Percentiles rank a stretch among this genome's conserved stretches.
Evolutionary conservation across 257 asterid genomes (phyloP).

Genomic region (Primulina eburnea): DNA sequence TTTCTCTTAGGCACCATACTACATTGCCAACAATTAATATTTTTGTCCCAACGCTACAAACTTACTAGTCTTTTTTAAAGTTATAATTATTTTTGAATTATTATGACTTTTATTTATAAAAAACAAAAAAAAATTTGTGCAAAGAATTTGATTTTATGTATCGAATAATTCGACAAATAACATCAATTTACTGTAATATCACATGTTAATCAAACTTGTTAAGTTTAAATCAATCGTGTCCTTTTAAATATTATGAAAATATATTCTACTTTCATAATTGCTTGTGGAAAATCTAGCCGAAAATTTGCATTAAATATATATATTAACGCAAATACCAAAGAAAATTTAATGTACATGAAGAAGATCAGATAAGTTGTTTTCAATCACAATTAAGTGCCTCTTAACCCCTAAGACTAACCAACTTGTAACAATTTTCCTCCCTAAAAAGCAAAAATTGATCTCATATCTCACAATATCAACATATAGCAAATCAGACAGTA

Average conservation of each 20-base stretch:
- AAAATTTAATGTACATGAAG: constrained; percentile 1
- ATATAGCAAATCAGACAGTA: background rate
- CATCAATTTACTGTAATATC: no score
- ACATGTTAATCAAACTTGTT: no score
- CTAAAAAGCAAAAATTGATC: no score
- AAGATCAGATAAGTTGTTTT: background rate
- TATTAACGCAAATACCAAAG: background rate
- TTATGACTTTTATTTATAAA: no score
- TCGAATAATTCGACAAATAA: no score
- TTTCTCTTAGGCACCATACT: background rate
- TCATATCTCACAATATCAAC: background rate
- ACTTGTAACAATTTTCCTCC: background rate
- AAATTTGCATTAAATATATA: no score
- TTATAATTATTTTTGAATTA: no score
- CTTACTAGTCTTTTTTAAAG: no score
- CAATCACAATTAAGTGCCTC: constrained; percentile 4
- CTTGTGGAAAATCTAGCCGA: background rate
- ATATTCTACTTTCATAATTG: background rate
- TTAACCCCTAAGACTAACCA: background rate
- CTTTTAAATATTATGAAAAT: background rate
- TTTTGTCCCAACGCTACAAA: no score
- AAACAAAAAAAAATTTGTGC: no score
- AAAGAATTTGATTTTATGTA: no score
- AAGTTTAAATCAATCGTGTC: background rate
- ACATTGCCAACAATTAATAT: no score